A percentile compares a stretch with the other conserved stretches of the same genome.
These are phyloP conservation scores for Periconia sp. DNA, from an alignment of 2,329 filamentous ascomycete genomes.

Conservation along the genomic window DNA sequence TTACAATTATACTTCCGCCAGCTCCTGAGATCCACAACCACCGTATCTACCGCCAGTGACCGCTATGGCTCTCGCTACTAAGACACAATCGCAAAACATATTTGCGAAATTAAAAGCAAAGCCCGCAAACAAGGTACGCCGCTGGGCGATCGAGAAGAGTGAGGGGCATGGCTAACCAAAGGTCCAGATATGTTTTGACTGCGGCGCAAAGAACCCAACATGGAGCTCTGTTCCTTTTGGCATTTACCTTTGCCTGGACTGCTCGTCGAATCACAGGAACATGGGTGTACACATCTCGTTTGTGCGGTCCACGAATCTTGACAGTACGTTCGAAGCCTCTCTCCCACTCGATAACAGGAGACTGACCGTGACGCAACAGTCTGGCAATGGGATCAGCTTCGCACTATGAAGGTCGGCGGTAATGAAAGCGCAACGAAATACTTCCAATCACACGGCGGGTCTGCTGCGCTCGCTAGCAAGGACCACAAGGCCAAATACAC, in stretches of 20 bases:
- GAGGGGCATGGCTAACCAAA: slow-evolving; percentile 17
- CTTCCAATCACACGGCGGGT: slow-evolving; percentile 95
- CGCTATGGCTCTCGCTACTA: slow-evolving; percentile 68
- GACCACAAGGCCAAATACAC: slow-evolving; percentile 97
- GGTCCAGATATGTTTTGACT: slow-evolving; percentile 92
- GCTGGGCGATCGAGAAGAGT: background rate
- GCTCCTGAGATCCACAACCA: slow-evolving; percentile 1
- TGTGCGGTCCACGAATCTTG: slow-evolving; percentile 96
- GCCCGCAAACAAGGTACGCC: slow-evolving; percentile 84
- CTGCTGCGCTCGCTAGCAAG: slow-evolving; percentile 91
- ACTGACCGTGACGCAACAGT: slow-evolving; percentile 41
- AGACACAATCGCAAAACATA: slow-evolving; percentile 93
- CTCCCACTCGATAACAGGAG: slow-evolving; percentile 53
- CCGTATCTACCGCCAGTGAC: background rate
- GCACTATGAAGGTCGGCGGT: slow-evolving; percentile 96
- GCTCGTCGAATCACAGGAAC: slow-evolving; percentile 94
- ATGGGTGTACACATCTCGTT: slow-evolving; percentile 99
- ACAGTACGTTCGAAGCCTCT: slow-evolving; percentile 67
- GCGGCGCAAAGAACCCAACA: slow-evolving; percentile 93
- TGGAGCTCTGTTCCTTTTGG: slow-evolving; percentile 97
- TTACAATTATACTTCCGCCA: slow-evolving; percentile 2
- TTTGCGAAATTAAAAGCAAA: slow-evolving; percentile 97
- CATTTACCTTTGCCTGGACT: slow-evolving; percentile 98
- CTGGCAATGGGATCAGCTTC: slow-evolving; percentile 99
- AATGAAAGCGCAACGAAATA: slow-evolving; percentile 98